phyloP scores from a whole-genome alignment of 2,329 filamentous ascomycete species.

The Pseudogymnoascus sp. region DNA sequence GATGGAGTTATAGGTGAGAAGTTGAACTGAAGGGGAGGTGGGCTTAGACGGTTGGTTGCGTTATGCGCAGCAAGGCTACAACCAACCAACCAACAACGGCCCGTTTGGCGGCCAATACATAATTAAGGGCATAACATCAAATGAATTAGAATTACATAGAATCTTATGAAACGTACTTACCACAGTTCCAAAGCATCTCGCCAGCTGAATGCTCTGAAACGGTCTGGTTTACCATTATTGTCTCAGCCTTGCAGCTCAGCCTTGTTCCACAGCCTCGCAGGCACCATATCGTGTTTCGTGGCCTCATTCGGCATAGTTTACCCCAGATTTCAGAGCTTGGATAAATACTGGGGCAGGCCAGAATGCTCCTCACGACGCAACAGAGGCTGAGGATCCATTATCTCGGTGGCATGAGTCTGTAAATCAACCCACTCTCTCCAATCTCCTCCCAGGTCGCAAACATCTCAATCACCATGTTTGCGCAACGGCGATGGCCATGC shows the following conservation, averaged over 20 bases:
- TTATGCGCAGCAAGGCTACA: neutral
- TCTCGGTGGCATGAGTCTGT: neutral
- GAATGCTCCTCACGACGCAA: neutral
- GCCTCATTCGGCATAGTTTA: conserved; percentile 5
- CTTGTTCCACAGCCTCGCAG: neutral
- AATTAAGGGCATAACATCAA: neutral
- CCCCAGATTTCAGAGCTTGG: conserved; percentile 5
- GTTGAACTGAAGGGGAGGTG: neutral
- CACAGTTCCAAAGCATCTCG: neutral
- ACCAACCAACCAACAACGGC: neutral
- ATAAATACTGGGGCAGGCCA: conserved; percentile 1
- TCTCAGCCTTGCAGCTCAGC: neutral
- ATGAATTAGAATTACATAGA: neutral
- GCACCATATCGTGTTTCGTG: neutral
- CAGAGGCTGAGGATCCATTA: neutral
- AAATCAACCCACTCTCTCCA: neutral
- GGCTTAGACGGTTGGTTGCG: neutral
- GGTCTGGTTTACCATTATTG: neutral
- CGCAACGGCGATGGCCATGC: neutral
- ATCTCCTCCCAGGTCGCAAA: neutral
- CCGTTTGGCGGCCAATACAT: neutral
- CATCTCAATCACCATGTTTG: neutral
- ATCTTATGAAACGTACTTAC: neutral
- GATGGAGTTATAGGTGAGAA: neutral
- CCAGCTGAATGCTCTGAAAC: neutral